phyloP scores from a whole-genome alignment of 2,329 filamentous ascomycete genomes.

The Alternaria ethzedia region DNA sequence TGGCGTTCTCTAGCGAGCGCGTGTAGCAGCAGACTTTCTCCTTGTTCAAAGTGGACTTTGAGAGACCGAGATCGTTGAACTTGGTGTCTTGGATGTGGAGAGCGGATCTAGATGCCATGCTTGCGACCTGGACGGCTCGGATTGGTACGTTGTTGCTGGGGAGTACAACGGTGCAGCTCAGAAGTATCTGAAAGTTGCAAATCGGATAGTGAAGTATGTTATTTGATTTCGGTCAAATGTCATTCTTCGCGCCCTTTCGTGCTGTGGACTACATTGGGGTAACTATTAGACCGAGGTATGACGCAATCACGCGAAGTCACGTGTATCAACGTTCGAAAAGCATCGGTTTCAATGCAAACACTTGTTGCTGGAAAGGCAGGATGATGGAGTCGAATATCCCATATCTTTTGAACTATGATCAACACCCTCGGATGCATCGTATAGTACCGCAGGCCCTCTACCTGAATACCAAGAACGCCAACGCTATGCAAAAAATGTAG shows the following conservation, averaged over 20 bases:
- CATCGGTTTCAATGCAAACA: neutral
- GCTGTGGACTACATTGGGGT: neutral
- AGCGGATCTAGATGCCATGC: slow-evolving; percentile 28
- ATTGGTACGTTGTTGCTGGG: neutral
- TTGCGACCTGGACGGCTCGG: neutral
- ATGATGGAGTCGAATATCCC: neutral
- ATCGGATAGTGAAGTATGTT: neutral
- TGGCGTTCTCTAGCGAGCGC: slow-evolving; percentile 28
- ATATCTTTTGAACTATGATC: neutral
- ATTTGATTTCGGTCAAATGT: neutral
- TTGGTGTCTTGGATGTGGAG: slow-evolving; percentile 38
- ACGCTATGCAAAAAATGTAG: slow-evolving; percentile 38
- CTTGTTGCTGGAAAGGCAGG: neutral
- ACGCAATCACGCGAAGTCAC: slow-evolving; percentile 15
- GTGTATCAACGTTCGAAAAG: neutral
- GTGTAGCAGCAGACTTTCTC: slow-evolving; percentile 37
- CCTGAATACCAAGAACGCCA: slow-evolving; percentile 31
- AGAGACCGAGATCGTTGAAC: slow-evolving; percentile 33
- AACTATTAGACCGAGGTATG: slow-evolving; percentile 3
- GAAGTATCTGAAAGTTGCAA: neutral
- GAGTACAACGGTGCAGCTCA: neutral
- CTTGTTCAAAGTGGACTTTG: slow-evolving; percentile 33
- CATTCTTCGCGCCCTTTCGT: neutral
- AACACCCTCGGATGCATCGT: neutral
- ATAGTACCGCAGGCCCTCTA: neutral